Evolutionary conservation across 176 grass and related monocot genomes (phyloP).

Genomic region (Pontederia paniculata): DNA sequence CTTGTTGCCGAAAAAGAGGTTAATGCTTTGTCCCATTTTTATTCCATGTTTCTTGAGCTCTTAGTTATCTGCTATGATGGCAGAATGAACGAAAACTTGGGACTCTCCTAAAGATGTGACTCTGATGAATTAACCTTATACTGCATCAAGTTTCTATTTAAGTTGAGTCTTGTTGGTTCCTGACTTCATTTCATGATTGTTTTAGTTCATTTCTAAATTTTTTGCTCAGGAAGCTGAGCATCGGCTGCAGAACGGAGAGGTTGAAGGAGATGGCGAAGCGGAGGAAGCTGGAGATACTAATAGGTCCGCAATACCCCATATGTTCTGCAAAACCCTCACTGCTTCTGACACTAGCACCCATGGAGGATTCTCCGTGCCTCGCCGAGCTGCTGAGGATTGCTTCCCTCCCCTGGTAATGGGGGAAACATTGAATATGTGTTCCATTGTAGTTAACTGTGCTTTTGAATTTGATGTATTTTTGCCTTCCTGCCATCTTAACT

Average conservation of each 20-base stretch:
- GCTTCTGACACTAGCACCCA: slow-evolving; percentile 92
- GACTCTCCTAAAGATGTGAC: too few species aligned
- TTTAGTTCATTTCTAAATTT: neutral
- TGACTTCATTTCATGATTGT: neutral
- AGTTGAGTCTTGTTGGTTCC: neutral
- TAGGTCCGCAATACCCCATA: slow-evolving; percentile 50
- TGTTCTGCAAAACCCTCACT: slow-evolving; percentile 96
- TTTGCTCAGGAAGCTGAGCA: slow-evolving; percentile 19
- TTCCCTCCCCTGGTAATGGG: slow-evolving; percentile 76
- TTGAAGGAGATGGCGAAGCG: slow-evolving; percentile 26
- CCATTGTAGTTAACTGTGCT: too few species aligned
- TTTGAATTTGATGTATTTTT: neutral
- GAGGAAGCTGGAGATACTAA: slow-evolving; percentile 30
- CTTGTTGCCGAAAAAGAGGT: slow-evolving; percentile 55
- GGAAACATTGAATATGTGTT: neutral
- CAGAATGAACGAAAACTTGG: too few species aligned
- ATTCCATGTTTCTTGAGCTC: neutral
- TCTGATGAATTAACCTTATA: too few species aligned
- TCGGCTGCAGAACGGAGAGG: slow-evolving; percentile 19
- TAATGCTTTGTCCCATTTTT: neutral
- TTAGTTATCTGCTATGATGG: neutral
- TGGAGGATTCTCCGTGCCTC: slow-evolving; percentile 85
- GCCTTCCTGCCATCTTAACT: neutral
- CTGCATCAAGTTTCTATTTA: too few species aligned
- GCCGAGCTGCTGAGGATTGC: slow-evolving; percentile 91